Percentiles rank a stretch among this genome's conserved stretches.
These are phyloP conservation scores for Pyrenophora seminiperda DNA, from an alignment of 2,329 filamentous ascomycete genomes.

Conservation along the genomic window DNA sequence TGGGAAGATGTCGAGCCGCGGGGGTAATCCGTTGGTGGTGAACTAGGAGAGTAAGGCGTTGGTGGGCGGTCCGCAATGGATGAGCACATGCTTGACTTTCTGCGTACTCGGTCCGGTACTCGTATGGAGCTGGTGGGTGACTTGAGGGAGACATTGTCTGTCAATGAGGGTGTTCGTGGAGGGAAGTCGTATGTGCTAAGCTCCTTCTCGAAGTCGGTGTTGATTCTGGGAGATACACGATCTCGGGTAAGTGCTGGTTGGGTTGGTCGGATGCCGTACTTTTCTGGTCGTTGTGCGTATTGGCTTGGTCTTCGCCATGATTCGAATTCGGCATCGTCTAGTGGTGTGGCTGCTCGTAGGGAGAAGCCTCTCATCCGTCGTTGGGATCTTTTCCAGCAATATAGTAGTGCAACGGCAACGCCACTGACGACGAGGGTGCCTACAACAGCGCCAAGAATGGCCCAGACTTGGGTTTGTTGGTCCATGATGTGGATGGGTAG, in stretches of 20 bases:
- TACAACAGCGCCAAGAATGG: conserved; percentile 44
- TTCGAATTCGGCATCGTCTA: conserved; percentile 50
- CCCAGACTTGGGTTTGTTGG: conserved; percentile 43
- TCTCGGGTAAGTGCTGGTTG: conserved; percentile 35
- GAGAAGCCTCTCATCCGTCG: conserved; percentile 44
- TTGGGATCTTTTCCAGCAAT: conserved; percentile 42
- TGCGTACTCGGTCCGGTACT: conserved; percentile 40
- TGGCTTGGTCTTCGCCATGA: conserved; percentile 49
- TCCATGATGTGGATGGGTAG: conserved; percentile 27
- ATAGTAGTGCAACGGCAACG: conserved; percentile 36
- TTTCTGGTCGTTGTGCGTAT: conserved; percentile 44
- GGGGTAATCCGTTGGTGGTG: conserved; percentile 36
- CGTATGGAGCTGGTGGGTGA: conserved; percentile 38
- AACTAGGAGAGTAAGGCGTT: conserved; percentile 47
- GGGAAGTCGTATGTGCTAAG: conserved; percentile 33
- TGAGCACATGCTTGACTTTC: conserved; percentile 44
- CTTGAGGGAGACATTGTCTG: conserved; percentile 23
- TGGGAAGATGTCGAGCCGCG: conserved; percentile 34
- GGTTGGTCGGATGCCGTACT: conserved; percentile 41
- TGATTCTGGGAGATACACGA: conserved; percentile 32
- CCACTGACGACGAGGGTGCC: conserved; percentile 41
- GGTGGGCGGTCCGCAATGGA: conserved; percentile 46
- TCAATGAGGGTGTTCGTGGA: conserved; percentile 37
- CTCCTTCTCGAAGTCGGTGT: conserved; percentile 45
- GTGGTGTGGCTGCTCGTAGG: conserved; percentile 46